These are phyloP conservation scores for Hevea brasiliensis DNA, from an alignment of 345 rosid genomes.

Conservation along the genomic window DNA sequence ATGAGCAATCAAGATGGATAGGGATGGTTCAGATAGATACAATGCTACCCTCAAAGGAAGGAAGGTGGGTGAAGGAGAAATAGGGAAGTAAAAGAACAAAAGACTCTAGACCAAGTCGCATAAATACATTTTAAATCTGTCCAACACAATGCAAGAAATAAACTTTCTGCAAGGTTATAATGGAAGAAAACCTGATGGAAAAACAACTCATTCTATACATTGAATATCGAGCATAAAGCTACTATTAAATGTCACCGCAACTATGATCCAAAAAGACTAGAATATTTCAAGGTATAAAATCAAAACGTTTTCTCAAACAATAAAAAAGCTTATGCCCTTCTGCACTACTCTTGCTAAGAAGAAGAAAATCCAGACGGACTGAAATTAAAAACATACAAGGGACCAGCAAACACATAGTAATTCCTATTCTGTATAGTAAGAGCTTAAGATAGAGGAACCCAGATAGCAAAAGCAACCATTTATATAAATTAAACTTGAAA, in stretches of 20 bases:
- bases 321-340: not conserved
- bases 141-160: too few relatives aligned
- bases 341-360: not conserved
- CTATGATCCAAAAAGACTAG: not conserved
- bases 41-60: too few relatives aligned
- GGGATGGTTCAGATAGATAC: too few relatives aligned
- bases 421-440: too few relatives aligned
- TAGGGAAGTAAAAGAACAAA: not conserved
- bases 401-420: not conserved
- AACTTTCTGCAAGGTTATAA: too few relatives aligned
- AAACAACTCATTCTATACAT: too few relatives aligned
- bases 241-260: not conserved
- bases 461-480: not conserved
- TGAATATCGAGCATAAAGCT: too few relatives aligned
- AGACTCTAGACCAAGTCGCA: too few relatives aligned
- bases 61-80: not conserved
- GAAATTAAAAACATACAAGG: not conserved
- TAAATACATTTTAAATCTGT: too few relatives aligned
- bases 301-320: not conserved
- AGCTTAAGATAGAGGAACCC: slow-evolving; percentile 2
- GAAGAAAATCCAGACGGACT: not conserved
- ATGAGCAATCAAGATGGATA: too few relatives aligned
- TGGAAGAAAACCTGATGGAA: too few relatives aligned
- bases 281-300: not conserved
- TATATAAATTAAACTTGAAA: not conserved